Base-by-base conservation (phyloP, 352 stramenopile species). In the Bremia lactucae region DNA sequence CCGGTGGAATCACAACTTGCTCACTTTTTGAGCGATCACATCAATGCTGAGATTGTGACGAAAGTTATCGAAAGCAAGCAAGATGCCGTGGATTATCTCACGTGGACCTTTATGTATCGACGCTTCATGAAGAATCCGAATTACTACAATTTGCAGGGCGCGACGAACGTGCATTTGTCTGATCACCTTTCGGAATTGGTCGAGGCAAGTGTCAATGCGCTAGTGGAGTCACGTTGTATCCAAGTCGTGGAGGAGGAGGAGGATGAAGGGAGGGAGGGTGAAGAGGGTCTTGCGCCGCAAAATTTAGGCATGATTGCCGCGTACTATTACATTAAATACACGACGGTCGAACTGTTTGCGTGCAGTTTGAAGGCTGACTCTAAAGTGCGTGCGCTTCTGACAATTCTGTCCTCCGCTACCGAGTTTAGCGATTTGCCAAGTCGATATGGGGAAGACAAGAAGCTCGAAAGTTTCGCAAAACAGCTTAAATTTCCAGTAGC, bases 291-390 rank as follows among this genome's bases (percentile, higher is more conserved):
- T 23, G 80, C 75, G 25, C 78, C 96, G 4, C 70, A 99, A 11
- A 99, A 99, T 68, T 70, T 99, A 34, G 96, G 97, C 31, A 98
- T 99, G 93, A 98, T 99, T 49, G 94, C 95, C 13, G 92, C 95
- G 0, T 99, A 99, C 70, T 99, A 99, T 67, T 98, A 98, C 66
- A 86, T 99, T 43, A 89, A 97, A 66, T 98, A 98, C 71, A 97
- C 91, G 36, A 99, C 96, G 21, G 97, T 99, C 49, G 96, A 99
- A 62, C 72, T 99, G 19, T 98, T 99, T 57, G 95, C 96, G 19
- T 96, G 92, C 53, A 97, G 90, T 42, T 61, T 99, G 13, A 98
- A 94, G 16, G 84, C 78, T 4, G 96, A 97, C 55, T 97, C 95
- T 4, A 99, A 99, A 72, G 82, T 98, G 39, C 84, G 93, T 39